Percentiles rank a stretch among this genome's conserved stretches.
Evolutionary conservation across 2,329 filamentous ascomycete species (phyloP).

Genomic region (Parascedosporium putredinis): DNA sequence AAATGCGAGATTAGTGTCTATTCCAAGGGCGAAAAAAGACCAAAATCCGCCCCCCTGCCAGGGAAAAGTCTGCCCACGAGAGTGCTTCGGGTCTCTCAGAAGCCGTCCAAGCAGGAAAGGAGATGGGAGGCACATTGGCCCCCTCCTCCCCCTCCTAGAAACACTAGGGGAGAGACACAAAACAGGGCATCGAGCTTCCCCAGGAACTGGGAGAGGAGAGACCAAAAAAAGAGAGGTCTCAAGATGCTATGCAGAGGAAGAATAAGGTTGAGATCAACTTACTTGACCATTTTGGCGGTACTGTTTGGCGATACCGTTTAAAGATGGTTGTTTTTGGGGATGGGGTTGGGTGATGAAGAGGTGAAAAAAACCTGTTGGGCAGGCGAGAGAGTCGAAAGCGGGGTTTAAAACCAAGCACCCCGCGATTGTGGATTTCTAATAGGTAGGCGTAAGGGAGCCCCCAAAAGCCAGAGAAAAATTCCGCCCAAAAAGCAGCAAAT

Average conservation of each 20-base stretch:
- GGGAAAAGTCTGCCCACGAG: too few species aligned
- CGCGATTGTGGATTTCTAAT: constrained; percentile 12
- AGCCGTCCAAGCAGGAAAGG: too few species aligned
- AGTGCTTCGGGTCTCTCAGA: too few species aligned
- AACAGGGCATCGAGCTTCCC: too few species aligned
- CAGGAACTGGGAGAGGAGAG: not conserved
- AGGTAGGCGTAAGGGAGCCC: constrained; percentile 1
- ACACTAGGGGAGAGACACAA: too few species aligned
- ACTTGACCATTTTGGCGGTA: constrained; percentile 99
- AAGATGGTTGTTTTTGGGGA: constrained; percentile 24
- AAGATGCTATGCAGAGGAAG: not conserved
- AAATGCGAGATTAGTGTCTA: not conserved
- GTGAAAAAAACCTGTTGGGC: constrained; percentile 14
- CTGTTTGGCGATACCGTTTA: constrained; percentile 38
- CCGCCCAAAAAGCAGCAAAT: not conserved
- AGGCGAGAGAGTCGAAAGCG: constrained; percentile 24
- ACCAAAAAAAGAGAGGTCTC: constrained; percentile 2
- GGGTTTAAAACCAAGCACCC: constrained; percentile 27
- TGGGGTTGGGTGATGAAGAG: constrained; percentile 15
- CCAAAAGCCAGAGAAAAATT: constrained; percentile 1
- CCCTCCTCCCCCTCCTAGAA: too few species aligned
- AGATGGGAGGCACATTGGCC: too few species aligned
- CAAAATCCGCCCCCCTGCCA: too few species aligned
- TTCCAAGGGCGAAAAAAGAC: not conserved
- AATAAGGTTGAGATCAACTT: constrained; percentile 41